phyloP scores from a whole-genome alignment of 345 rosid genomes.

The Eucalyptus coolabah region DNA sequence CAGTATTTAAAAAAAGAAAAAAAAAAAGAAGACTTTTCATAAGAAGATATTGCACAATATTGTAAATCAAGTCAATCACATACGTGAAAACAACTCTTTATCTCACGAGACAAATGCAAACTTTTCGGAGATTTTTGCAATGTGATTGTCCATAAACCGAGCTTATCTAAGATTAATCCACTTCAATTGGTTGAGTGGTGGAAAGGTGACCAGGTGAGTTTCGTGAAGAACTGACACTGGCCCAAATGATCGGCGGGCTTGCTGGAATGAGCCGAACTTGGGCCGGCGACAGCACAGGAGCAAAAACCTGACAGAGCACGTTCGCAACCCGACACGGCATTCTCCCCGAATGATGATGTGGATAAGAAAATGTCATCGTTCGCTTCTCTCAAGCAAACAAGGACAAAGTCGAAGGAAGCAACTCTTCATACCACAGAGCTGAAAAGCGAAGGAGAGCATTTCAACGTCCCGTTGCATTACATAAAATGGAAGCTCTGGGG shows the following conservation, averaged over 20 bases:
- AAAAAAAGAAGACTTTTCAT: neutral
- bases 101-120: neutral
- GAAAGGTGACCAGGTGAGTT: neutral
- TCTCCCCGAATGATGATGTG: neutral
- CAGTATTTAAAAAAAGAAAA: neutral
- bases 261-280: neutral
- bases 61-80: neutral
- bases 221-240: neutral
- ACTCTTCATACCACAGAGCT: neutral
- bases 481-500: constrained; percentile 23
- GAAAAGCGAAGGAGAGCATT: neutral
- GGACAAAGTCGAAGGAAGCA: neutral
- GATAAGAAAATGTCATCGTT: neutral
- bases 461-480: neutral
- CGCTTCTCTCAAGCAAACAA: neutral
- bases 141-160: neutral
- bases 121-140: neutral
- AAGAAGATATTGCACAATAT: neutral
- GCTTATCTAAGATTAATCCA: neutral
- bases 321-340: neutral
- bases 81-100: neutral
- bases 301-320: neutral
- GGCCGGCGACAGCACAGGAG: neutral
- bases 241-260: neutral
- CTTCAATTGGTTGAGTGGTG: neutral